Evolutionary conservation across 2,329 filamentous ascomycete species (phyloP).

Genomic region (Diaporthe citriasiana): DNA sequence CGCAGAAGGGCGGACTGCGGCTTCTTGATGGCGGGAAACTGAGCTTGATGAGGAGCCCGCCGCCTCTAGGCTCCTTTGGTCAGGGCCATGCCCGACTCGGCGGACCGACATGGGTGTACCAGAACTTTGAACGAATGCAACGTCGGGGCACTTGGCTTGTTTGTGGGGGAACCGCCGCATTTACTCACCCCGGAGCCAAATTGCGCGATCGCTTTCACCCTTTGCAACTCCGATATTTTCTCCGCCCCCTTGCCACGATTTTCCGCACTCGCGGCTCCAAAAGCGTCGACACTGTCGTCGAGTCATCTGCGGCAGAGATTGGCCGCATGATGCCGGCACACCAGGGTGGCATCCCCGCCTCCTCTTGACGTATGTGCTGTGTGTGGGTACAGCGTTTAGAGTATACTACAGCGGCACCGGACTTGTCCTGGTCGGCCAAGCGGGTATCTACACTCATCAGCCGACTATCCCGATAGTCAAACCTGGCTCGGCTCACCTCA

Average conservation of each 20-base stretch:
- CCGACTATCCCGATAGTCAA: conserved; percentile 16
- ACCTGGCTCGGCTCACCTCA: neutral
- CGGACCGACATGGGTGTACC: conserved; percentile 13
- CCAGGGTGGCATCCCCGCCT: neutral
- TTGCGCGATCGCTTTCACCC: conserved; percentile 39
- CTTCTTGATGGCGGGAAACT: neutral
- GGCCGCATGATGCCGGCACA: conserved; percentile 1
- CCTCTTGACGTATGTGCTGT: neutral
- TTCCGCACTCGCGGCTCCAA: neutral
- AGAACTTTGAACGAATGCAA: conserved; percentile 40
- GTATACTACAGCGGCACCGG: neutral
- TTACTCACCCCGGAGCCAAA: conserved; percentile 40
- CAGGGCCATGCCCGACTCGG: conserved; percentile 16
- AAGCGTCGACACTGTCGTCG: conserved; percentile 2
- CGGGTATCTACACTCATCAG: neutral
- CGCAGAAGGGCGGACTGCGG: neutral
- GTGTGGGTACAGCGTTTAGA: neutral
- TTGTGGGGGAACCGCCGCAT: conserved; percentile 39
- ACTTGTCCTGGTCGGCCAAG: conserved; percentile 27
- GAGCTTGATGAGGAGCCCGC: neutral
- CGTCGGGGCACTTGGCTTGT: conserved; percentile 46
- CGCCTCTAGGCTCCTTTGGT: conserved; percentile 12
- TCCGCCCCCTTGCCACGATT: conserved; percentile 41
- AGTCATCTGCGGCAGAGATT: conserved; percentile 5
- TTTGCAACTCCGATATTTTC: conserved; percentile 46